Evolutionary conservation across 257 asterid genomes (phyloP).

Genomic region (Solanum peruvianum): DNA sequence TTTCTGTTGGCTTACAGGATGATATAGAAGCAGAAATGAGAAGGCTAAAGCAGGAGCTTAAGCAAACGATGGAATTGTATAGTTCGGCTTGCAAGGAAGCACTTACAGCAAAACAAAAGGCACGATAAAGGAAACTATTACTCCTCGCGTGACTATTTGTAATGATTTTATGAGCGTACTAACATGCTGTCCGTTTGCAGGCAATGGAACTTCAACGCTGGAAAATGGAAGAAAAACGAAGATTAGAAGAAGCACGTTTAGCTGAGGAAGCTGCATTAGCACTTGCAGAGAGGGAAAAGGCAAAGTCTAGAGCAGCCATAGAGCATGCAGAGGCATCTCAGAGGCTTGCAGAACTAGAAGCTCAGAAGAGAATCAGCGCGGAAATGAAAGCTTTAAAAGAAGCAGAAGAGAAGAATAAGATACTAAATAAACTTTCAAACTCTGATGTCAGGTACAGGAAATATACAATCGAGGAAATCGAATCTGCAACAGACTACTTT

Average conservation of each 20-base stretch:
- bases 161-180: background rate
- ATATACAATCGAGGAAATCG: conserved; percentile 33
- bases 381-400: conserved; percentile 20
- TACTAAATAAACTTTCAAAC: background rate
- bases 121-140: background rate
- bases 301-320: conserved; percentile 16
- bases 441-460: conserved; percentile 14
- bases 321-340: conserved; percentile 27
- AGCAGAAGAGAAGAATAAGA: conserved; percentile 15
- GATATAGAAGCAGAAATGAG: conserved; percentile 91
- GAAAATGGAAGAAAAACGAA: conserved; percentile 28
- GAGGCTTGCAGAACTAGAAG: conserved; percentile 21
- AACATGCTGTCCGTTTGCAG: conserved; percentile 1
- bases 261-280: conserved; percentile 26
- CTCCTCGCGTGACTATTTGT: background rate
- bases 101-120: conserved; percentile 48
- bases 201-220: conserved; percentile 27
- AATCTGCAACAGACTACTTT: conserved; percentile 27
- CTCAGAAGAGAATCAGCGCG: conserved; percentile 16
- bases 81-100: conserved; percentile 90
- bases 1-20: conserved; percentile 14
- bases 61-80: conserved; percentile 91
- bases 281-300: conserved; percentile 24
- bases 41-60: conserved; percentile 81
- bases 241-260: conserved; percentile 21